Conservation (phyloP, 768 basidiomycete species). For the Auricularia sp. region DNA sequence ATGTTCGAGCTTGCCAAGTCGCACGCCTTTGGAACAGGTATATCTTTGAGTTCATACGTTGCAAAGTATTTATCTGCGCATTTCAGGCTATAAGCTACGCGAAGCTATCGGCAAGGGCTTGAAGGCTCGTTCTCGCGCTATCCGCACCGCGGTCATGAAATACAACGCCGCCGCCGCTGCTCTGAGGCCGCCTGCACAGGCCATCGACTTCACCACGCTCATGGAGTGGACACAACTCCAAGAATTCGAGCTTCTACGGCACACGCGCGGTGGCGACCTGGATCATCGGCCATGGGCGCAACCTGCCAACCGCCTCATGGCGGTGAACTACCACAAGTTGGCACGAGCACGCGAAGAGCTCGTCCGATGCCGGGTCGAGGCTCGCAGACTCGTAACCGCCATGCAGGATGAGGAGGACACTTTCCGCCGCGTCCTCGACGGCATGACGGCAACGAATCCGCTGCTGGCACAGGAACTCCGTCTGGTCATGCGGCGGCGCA, state of each 20-base stretch:
- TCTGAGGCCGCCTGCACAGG: slow-evolving; percentile 15
- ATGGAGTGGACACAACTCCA: slow-evolving; percentile 19
- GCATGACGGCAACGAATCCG: not conserved
- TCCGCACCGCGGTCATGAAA: slow-evolving; percentile 17
- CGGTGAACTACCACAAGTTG: slow-evolving; percentile 21
- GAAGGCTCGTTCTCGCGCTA: slow-evolving; percentile 16
- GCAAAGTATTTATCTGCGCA: not conserved
- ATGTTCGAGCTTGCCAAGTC: not conserved
- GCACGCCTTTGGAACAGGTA: not conserved
- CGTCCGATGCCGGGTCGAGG: slow-evolving; percentile 20
- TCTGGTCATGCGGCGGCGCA: not conserved
- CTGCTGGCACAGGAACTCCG: not conserved
- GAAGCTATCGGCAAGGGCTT: slow-evolving; percentile 22
- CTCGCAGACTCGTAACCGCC: slow-evolving; percentile 18
- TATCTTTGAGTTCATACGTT: not conserved
- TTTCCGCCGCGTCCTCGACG: not conserved
- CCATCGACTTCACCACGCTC: slow-evolving; percentile 18
- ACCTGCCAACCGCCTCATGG: slow-evolving; percentile 27
- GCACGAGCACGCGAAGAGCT: slow-evolving; percentile 24
- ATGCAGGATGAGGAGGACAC: slow-evolving; percentile 17
- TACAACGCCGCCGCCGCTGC: slow-evolving; percentile 22
- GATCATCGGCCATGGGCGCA: slow-evolving; percentile 17
- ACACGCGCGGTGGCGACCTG: slow-evolving; percentile 16
- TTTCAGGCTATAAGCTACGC: slow-evolving; percentile 20
- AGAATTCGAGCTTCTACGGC: slow-evolving; percentile 21